A percentile compares a stretch with the other conserved stretches of the same genome.
Conservation (phyloP, 805 yeast genomes). For the Metschnikowia dekortorum region DNA sequence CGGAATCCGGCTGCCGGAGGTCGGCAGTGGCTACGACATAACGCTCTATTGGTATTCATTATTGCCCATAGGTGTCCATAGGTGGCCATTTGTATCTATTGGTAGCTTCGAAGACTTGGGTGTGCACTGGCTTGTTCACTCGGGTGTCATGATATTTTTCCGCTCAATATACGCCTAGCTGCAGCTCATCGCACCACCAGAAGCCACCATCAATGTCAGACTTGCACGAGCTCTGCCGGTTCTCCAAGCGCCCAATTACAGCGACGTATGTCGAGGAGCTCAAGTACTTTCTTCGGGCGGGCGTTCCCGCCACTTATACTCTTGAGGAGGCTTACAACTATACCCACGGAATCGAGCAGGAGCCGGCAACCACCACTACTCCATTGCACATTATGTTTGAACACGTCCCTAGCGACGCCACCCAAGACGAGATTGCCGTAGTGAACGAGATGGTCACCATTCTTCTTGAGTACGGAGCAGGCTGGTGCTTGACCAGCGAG, state of each 20-base stretch:
- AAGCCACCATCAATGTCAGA: conserved; percentile 55
- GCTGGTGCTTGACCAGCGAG: conserved; percentile 78
- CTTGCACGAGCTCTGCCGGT: conserved; percentile 59
- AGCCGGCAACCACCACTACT: conserved; percentile 54
- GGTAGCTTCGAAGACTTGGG: no score
- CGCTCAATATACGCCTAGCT: not conserved
- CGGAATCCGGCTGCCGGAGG: no score
- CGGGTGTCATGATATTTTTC: not conserved
- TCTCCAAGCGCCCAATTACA: conserved; percentile 47
- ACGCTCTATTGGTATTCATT: no score
- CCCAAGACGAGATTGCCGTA: conserved; percentile 39
- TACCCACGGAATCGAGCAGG: conserved; percentile 37
- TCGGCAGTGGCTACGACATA: no score
- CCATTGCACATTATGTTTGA: conserved; percentile 71
- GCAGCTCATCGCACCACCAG: conserved; percentile 2
- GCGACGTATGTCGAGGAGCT: conserved; percentile 42
- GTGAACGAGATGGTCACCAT: conserved; percentile 55
- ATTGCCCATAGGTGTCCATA: no score
- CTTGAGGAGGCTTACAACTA: conserved; percentile 67
- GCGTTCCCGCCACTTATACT: conserved; percentile 82
- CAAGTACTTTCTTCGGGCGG: conserved; percentile 47
- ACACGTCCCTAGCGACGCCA: conserved; percentile 44
- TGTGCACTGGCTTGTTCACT: no score
- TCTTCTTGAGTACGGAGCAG: conserved; percentile 82
- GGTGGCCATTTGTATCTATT: no score